Base-by-base conservation (phyloP, 2,329 filamentous ascomycete species). In the Ophiocordyceps polyrhachis-furcata region DNA sequence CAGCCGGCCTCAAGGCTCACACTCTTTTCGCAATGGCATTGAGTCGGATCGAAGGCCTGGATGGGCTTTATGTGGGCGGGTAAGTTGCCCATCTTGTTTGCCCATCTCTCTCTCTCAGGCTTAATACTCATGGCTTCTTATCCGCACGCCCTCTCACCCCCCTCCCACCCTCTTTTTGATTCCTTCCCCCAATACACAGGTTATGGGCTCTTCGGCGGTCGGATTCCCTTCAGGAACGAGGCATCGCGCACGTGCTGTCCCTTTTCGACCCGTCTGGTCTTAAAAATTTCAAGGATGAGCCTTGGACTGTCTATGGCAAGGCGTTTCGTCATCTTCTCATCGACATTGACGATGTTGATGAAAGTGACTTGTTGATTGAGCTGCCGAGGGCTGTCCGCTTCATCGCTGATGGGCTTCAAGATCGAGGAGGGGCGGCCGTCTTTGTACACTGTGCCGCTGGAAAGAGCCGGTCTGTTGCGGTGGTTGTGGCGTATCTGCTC, bases 171-270 rank as follows among this genome's bases (percentile, higher is more conserved):
- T 28, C 25, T 28, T 28, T 11, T 7, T n/a, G n/a, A n/a, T 28
- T 11, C 8, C 25, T 28, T 7, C 8, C 8, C 5, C 25, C 5
- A 28, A 8, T 6, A 11, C 32, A 38, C 62, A 93, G 88, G 47
- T 73, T 93, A 50, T 88, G 88, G 66, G 78, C 81, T 40, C 66
- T 95, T 49, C 78, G 79, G 48, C 79, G 82, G 49, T 79, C 79
- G 48, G 71, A 80, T 45, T 72, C 79, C 32, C 69, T 96, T 43
- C 65, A 73, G 50, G 73, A 81, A 50, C 76, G 78, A 51, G 78
- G 80, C 51, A 86, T 98, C 59, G 93, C 87, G 3, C 88, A 95
- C 62, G 74, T 96, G 28, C 69, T 96, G n/a, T 93, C 88, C 5
- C 83, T 91, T 42, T 71, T 81, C 52, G 56, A 61, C 46, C 58